Percentiles rank a stretch among this genome's conserved stretches.
phyloP scores from a whole-genome alignment of 306 rosid genomes.

The Morella rubra region DNA sequence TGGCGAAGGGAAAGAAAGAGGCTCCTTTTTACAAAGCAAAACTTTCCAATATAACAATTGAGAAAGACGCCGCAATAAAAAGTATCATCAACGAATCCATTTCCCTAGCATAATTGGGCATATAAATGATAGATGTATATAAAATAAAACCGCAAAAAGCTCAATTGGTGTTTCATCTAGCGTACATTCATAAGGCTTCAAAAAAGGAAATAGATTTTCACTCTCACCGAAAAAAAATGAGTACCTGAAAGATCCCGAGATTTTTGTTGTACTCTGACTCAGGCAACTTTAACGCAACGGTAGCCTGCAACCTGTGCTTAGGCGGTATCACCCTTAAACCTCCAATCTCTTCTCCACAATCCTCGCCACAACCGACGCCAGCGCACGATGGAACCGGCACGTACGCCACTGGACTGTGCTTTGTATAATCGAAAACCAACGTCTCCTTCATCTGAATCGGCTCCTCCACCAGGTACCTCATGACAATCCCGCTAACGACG shows the following conservation, averaged over 20 bases:
- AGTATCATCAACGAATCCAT: too few species aligned
- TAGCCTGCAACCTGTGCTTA: slow-evolving; percentile 47
- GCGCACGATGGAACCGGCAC: slow-evolving; percentile 52
- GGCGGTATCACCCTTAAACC: slow-evolving; percentile 45
- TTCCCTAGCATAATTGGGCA: too few species aligned
- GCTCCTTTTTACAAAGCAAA: neutral
- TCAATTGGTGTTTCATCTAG: neutral
- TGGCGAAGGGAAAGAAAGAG: neutral
- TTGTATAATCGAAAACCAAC: slow-evolving; percentile 71
- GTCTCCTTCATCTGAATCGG: slow-evolving; percentile 55
- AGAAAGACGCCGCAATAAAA: too few species aligned
- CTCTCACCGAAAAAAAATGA: slow-evolving; percentile 18
- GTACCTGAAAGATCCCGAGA: slow-evolving; percentile 84
- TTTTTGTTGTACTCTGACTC: slow-evolving; percentile 80
- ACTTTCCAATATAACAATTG: neutral
- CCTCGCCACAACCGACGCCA: slow-evolving; percentile 33
- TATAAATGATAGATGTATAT: too few species aligned
- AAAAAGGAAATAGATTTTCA: neutral
- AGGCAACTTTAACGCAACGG: slow-evolving; percentile 52
- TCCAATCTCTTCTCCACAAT: slow-evolving; percentile 28
- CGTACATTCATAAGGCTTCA: neutral
- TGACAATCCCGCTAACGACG: slow-evolving; percentile 46
- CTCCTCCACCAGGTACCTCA: slow-evolving; percentile 54
- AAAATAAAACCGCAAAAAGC: neutral
- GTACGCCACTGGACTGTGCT: slow-evolving; percentile 64